These are phyloP conservation scores for Scheffersomyces lignosus DNA, from an alignment of 805 yeast species.

Conservation along the genomic window DNA sequence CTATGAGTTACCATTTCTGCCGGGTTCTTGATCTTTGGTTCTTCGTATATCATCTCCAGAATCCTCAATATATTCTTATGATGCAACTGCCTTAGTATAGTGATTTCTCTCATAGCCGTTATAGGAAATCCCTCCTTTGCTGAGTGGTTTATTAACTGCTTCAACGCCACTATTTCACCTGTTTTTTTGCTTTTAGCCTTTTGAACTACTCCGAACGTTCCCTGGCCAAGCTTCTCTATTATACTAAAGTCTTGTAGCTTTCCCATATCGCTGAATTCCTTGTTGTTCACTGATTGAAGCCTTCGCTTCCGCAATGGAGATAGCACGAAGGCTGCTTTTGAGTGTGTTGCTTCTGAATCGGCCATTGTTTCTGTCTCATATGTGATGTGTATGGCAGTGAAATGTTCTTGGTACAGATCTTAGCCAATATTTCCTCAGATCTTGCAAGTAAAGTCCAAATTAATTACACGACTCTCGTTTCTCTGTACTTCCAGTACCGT, in stretches of 20 bases:
- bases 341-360: not conserved
- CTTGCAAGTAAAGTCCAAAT: too few species aligned
- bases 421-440: conserved; percentile 2
- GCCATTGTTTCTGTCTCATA: not conserved
- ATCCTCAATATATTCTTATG: conserved; percentile 76
- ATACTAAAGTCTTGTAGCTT: conserved; percentile 31
- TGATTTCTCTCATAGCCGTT: conserved; percentile 91
- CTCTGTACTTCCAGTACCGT: too few species aligned
- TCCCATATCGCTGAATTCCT: conserved; percentile 32
- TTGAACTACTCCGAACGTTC: conserved; percentile 70
- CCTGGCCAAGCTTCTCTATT: conserved; percentile 42
- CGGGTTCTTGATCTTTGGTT: conserved; percentile 26
- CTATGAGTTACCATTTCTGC: conserved; percentile 36
- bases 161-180: conserved; percentile 75
- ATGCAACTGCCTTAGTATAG: conserved; percentile 67
- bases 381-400: not conserved
- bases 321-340: not conserved
- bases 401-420: not conserved
- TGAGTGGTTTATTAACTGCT: conserved; percentile 76
- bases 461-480: too few species aligned
- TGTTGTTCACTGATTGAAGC: conserved; percentile 3
- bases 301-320: not conserved
- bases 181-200: conserved; percentile 64
- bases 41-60: conserved; percentile 69
- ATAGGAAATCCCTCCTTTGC: conserved; percentile 86